phyloP scores from a whole-genome alignment of 805 yeast species.

The Yarrowia sp. region DNA sequence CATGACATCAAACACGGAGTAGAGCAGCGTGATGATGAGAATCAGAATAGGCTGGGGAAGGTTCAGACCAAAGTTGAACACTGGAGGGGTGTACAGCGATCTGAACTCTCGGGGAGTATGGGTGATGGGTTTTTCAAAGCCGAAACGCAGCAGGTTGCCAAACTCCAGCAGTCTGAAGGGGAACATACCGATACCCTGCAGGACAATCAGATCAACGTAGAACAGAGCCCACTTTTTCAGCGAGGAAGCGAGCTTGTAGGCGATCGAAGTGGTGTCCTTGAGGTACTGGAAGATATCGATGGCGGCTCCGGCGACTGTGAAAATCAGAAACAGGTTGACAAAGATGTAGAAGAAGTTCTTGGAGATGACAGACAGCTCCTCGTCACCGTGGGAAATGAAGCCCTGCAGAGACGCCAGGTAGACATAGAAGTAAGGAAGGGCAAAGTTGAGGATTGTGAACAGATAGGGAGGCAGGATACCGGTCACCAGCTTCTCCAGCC shows the following conservation, averaged over 20 bases:
- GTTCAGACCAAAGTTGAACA: conserved; percentile 87
- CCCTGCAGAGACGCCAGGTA: conserved; percentile 87
- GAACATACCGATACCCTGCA: conserved; percentile 85
- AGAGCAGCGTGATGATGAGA: conserved; percentile 81
- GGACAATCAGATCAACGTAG: conserved; percentile 83
- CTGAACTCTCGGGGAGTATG: conserved; percentile 85
- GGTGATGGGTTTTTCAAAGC: conserved; percentile 67
- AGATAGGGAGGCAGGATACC: conserved; percentile 91
- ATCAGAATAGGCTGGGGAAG: conserved; percentile 91
- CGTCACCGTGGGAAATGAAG: conserved; percentile 88
- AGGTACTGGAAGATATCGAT: conserved; percentile 78
- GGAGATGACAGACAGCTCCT: conserved; percentile 85
- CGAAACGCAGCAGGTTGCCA: conserved; percentile 78
- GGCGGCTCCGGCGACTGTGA: conserved; percentile 93
- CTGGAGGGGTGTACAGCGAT: conserved; percentile 83
- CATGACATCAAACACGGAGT: conserved; percentile 67
- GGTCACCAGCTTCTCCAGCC: conserved; percentile 82
- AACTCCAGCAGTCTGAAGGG: conserved; percentile 85
- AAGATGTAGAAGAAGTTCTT: conserved; percentile 95
- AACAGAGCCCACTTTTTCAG: conserved; percentile 80
- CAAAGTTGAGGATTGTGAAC: conserved; percentile 81
- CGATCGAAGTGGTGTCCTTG: conserved; percentile 88
- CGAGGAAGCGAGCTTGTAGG: conserved; percentile 83
- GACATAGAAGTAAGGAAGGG: conserved; percentile 85
- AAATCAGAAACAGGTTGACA: conserved; percentile 90